These are phyloP conservation scores for Eremochloa ophiuroides DNA, from an alignment of 176 grass and related monocot genomes.

Conservation along the genomic window DNA sequence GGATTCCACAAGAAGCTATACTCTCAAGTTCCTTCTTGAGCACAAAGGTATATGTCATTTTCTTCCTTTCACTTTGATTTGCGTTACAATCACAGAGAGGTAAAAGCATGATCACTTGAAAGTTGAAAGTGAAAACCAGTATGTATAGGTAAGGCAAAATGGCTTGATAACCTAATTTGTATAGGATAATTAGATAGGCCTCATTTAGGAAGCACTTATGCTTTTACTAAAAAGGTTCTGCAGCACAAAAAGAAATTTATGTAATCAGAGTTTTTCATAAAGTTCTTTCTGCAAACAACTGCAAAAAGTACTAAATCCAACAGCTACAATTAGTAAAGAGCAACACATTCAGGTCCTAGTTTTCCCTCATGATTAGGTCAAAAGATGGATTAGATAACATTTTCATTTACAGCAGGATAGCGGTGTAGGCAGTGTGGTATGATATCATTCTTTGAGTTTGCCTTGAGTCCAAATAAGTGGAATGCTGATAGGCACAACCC, in stretches of 20 bases:
- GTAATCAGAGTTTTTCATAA: background rate
- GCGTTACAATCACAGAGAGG: conserved; percentile 2
- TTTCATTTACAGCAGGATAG: conserved; percentile 3
- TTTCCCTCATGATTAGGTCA: conserved; percentile 17
- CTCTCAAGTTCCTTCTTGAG: conserved; percentile 25
- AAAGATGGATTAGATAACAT: conserved; percentile 1
- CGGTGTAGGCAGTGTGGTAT: conserved; percentile 11
- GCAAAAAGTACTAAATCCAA: background rate
- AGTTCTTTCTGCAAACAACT: background rate
- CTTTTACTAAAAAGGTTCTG: background rate
- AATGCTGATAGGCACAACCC: conserved; percentile 10
- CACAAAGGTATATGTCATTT: conserved; percentile 12
- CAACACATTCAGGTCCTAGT: background rate
- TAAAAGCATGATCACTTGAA: conserved; percentile 14
- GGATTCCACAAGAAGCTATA: conserved; percentile 13
- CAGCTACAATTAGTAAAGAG: conserved; percentile 10
- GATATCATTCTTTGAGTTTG: conserved; percentile 30
- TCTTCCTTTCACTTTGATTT: conserved; percentile 32
- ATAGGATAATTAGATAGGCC: background rate
- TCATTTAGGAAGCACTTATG: background rate
- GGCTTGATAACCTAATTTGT: background rate
- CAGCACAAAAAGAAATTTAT: conserved; percentile 4
- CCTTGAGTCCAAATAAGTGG: conserved; percentile 31
- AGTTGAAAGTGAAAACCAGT: conserved; percentile 13
- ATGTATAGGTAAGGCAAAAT: background rate